Percentiles rank a stretch among this genome's conserved stretches.
Evolutionary conservation across 2,329 filamentous ascomycete genomes (phyloP).

Genomic region (Rhinocladiella similis): DNA sequence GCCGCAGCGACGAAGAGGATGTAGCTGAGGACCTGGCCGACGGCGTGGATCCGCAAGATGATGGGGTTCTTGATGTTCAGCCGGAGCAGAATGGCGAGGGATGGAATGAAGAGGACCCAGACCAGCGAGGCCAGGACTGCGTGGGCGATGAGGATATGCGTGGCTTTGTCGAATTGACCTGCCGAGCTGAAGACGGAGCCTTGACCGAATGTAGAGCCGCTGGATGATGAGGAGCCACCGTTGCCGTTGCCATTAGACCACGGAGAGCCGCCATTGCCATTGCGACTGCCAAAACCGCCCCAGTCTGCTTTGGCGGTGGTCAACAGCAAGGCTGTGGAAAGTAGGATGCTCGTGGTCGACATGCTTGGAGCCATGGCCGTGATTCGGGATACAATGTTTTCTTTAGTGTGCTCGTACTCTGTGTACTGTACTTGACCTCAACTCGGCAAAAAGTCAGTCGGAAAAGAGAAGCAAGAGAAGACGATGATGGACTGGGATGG

Average conservation of each 20-base stretch:
- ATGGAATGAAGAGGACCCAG: conserved; percentile 33
- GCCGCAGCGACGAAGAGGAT: conserved; percentile 33
- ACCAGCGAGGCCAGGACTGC: conserved; percentile 32
- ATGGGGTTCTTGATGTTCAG: conserved; percentile 26
- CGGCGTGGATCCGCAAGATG: conserved; percentile 30
- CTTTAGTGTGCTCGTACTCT: not conserved
- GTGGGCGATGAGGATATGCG: conserved; percentile 28
- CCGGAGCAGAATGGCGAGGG: conserved; percentile 30
- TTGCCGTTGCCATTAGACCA: conserved; percentile 4
- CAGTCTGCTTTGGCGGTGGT: conserved; percentile 9
- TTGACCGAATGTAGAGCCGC: not conserved
- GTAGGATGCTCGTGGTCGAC: not conserved
- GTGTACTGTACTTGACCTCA: not conserved
- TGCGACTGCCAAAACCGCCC: conserved; percentile 5
- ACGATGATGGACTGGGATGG: not conserved
- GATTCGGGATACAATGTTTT: too few species aligned
- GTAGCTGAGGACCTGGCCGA: conserved; percentile 32
- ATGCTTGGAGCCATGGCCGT: conserved; percentile 5
- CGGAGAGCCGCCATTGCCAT: conserved; percentile 8
- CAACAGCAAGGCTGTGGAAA: conserved; percentile 8
- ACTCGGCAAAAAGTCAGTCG: not conserved
- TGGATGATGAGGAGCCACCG: conserved; percentile 4
- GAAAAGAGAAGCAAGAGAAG: not conserved
- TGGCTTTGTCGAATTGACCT: conserved; percentile 15
- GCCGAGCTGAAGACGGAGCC: conserved; percentile 10